A percentile compares a stretch with the other conserved stretches of the same genome.
Conservation (phyloP, 495 filamentous ascomycete species). For the Staphylotrichum tortipilum region DNA sequence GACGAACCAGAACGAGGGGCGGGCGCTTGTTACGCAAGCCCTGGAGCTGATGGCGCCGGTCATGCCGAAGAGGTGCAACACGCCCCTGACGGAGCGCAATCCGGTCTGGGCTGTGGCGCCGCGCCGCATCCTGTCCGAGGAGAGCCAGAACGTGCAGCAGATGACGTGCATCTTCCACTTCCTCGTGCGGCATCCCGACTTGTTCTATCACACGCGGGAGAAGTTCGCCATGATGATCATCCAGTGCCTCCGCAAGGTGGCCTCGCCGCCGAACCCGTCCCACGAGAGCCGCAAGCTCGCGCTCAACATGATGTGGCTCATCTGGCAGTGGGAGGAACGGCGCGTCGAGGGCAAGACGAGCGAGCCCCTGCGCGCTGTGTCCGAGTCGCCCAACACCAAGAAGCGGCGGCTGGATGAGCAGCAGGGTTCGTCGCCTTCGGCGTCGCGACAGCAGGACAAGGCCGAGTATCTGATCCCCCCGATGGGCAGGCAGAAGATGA, state of each 20-base stretch:
- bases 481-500: conserved; percentile 60
- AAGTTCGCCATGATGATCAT: conserved; percentile 85
- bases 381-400: conserved; percentile 62
- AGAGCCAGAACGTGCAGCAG: conserved; percentile 93
- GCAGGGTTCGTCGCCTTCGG: conserved; percentile 39
- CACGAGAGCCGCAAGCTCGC: conserved; percentile 91
- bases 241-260: conserved; percentile 78
- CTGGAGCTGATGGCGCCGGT: conserved; percentile 91
- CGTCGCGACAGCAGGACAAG: conserved; percentile 44
- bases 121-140: conserved; percentile 83
- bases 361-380: conserved; percentile 37
- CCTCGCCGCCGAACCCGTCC: conserved; percentile 71
- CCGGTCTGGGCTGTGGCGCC: conserved; percentile 82
- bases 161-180: conserved; percentile 97
- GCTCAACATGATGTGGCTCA: conserved; percentile 77
- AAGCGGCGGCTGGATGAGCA: conserved; percentile 67
- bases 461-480: conserved; percentile 61
- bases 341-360: conserved; percentile 50
- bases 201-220: conserved; percentile 93
- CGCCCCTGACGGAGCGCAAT: conserved; percentile 39
- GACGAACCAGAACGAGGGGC: conserved; percentile 91
- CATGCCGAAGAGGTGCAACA: conserved; percentile 62
- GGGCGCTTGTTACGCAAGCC: conserved; percentile 84
- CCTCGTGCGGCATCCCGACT: conserved; percentile 78
- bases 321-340: conserved; percentile 88